Conservation (phyloP, 192 early-diverging fungal species). For the Rhizophagus sp. region DNA sequence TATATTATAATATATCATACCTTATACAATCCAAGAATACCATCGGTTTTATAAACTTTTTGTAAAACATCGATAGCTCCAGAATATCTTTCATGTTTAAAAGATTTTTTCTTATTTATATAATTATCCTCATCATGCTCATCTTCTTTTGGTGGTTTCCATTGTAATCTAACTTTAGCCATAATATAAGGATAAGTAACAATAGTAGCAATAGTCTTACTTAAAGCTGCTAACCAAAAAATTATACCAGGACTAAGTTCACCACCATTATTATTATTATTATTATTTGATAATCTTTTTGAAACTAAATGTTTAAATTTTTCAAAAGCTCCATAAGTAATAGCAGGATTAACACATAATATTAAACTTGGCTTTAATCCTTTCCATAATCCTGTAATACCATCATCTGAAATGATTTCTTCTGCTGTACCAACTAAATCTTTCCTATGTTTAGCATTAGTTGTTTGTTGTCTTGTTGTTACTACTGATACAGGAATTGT, state of each 20-base stretch:
- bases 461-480: conserved; percentile 93
- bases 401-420: conserved; percentile 78
- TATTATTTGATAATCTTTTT: conserved; percentile 43
- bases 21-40: conserved; percentile 91
- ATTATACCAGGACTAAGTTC: conserved; percentile 74
- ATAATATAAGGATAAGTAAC: conserved; percentile 97
- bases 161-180: conserved; percentile 97
- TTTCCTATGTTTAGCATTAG: conserved; percentile 61
- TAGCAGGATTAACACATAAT: conserved; percentile 92
- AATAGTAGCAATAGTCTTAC: conserved; percentile 89
- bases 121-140: conserved; percentile 27
- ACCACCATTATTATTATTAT: conserved; percentile 36
- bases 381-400: conserved; percentile 81
- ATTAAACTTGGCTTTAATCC: conserved; percentile 91
- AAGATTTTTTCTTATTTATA: conserved; percentile 43
- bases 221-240: conserved; percentile 92
- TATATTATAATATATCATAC: too few species aligned
- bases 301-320: conserved; percentile 64
- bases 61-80: conserved; percentile 82
- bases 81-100: conserved; percentile 63
- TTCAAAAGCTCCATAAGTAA: conserved; percentile 97
- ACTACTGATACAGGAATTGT: conserved; percentile 94
- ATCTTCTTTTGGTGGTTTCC: conserved; percentile 67
- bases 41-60: conserved; percentile 78
- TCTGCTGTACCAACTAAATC: conserved; percentile 63